phyloP scores from a whole-genome alignment of 345 rosid genomes.

The Aquilaria yunnanensis region DNA sequence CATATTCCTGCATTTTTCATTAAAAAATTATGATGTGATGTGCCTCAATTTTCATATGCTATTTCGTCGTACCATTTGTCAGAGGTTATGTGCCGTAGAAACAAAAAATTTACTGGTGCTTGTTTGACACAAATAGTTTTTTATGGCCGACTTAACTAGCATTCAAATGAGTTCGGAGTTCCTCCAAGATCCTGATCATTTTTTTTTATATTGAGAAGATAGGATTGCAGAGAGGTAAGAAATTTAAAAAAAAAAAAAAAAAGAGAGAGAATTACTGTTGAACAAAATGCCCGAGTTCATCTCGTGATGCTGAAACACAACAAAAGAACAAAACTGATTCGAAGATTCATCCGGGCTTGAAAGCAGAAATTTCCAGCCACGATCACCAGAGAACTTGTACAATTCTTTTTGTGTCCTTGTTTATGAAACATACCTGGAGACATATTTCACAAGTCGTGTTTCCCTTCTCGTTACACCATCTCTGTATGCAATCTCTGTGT shows the following conservation, averaged over 20 bases:
- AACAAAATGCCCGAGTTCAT: not conserved
- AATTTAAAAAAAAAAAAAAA: not conserved
- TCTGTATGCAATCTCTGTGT: constrained; percentile 91
- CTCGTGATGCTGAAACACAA: not conserved
- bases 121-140: not conserved
- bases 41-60: too few relatives aligned
- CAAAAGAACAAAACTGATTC: not conserved
- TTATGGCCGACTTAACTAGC: not conserved
- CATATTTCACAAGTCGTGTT: constrained; percentile 91
- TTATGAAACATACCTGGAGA: constrained; percentile 53
- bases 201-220: too few relatives aligned
- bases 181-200: not conserved
- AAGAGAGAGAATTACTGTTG: not conserved
- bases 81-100: not conserved
- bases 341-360: constrained; percentile 7
- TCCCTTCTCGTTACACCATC: constrained; percentile 97
- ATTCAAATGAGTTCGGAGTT: not conserved
- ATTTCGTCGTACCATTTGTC: not conserved
- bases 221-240: too few relatives aligned
- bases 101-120: not conserved
- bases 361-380: not conserved
- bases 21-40: not conserved
- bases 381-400: not conserved
- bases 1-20: constrained; percentile 47
- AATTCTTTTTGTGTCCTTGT: too few relatives aligned